Evolutionary conservation across 805 yeast species (phyloP), one percentile per base, ranked within the genome.

Genomic region (Saccharomycopsis fibuligera): DNA sequence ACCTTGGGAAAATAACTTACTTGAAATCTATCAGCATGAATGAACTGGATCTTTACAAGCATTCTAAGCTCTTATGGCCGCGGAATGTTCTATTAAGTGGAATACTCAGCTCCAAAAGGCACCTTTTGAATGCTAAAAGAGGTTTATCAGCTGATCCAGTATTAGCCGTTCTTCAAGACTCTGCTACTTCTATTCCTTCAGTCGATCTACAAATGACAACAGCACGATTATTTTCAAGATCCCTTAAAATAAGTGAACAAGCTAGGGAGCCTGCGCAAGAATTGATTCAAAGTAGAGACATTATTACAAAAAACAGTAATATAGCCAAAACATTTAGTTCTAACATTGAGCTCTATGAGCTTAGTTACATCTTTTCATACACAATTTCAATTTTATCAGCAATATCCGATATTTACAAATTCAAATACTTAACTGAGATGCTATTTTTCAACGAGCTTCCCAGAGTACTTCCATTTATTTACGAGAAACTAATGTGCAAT

Each of bases 151-250:
- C 16, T 22, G 47, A 44, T 35, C 81, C 83, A 0, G 68, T 73
- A 29, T 68, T 72, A 41, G 70, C 75, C 3, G 68, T 72, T 5
- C 54, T 76, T 38, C 73, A 67, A 43, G 81, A 77, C 33, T 73
- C 81, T 0, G 77, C 75, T 0, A 59, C 75, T 47, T 68, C 76
- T 0, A 59, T 72, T 8, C 78, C 80, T 0, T 65, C 73, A 2
- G 58, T 57, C 37, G 27, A 55, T 55, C 35, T 47, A 58, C 39
- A 35, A 29, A 29, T 8, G 31, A 8, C 31, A 29, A n/a, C n/a
- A n/a, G n/a, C n/a, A n/a, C n/a, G n/a, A n/a, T n/a, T n/a, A n/a
- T n/a, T n/a, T n/a, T n/a, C n/a, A n/a, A n/a, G n/a, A n/a, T n/a
- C n/a, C n/a, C n/a, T n/a, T n/a, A n/a, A 9, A 29, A 9, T 29